A percentile compares a stretch with the other conserved stretches of the same genome.
Conservation (phyloP, 257 asterid genomes). For the Solanum medicagineum region DNA sequence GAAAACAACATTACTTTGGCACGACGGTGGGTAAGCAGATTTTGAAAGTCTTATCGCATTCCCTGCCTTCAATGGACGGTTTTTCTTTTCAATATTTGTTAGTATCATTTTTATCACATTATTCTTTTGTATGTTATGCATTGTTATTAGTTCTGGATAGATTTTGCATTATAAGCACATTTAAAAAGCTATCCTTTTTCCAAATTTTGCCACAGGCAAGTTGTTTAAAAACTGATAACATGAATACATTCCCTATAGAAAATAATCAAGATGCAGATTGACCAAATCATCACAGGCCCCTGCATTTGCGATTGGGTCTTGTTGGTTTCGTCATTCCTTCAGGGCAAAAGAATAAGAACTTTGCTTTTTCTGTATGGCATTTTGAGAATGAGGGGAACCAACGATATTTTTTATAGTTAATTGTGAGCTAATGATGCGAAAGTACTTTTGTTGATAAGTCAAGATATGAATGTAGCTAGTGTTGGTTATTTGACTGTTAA, state of each 20-base stretch:
- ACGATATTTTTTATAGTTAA: background rate
- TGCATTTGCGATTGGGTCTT: background rate
- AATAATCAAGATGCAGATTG: background rate
- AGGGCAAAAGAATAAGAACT: background rate
- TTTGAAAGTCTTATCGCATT: conserved; percentile 15
- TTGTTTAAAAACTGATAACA: background rate
- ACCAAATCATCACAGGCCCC: background rate
- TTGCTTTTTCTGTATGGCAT: background rate
- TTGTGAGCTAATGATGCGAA: background rate
- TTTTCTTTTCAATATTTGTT: background rate
- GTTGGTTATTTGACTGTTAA: background rate
- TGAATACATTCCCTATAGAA: background rate
- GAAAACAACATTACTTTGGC: conserved; percentile 65
- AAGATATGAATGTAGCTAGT: background rate
- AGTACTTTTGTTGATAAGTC: background rate
- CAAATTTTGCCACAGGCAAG: background rate
- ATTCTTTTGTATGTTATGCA: background rate
- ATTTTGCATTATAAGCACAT: background rate
- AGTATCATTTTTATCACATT: background rate
- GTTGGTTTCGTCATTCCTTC: background rate
- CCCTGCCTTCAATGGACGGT: background rate
- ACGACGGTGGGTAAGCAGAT: conserved; percentile 97
- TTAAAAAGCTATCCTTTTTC: background rate
- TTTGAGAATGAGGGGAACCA: background rate
- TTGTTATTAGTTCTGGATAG: background rate